phyloP scores from a whole-genome alignment of 805 yeast genomes.

The Vanderwaltozyma tropicalis region DNA sequence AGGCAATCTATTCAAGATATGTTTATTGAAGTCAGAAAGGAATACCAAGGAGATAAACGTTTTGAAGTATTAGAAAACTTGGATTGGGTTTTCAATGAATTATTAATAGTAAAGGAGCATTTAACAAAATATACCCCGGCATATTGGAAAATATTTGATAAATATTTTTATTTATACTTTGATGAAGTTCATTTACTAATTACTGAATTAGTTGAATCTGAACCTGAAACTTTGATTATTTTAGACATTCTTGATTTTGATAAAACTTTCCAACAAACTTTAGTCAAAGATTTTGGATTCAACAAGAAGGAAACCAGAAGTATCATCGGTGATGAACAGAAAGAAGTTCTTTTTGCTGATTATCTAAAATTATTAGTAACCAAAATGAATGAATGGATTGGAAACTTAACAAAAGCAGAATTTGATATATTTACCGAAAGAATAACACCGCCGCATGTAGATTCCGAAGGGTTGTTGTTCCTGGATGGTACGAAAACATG shows the following conservation, averaged over 20 bases:
- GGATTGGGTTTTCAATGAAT: constrained; percentile 77
- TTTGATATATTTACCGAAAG: constrained; percentile 53
- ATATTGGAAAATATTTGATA: constrained; percentile 62
- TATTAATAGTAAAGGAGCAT: constrained; percentile 52
- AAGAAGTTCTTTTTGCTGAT: constrained; percentile 64
- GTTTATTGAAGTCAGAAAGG: constrained; percentile 48
- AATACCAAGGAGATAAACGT: constrained; percentile 37
- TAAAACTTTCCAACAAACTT: constrained; percentile 47
- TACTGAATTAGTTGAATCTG: constrained; percentile 50
- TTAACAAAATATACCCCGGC: constrained; percentile 53
- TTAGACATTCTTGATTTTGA: constrained; percentile 70
- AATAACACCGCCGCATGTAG: constrained; percentile 61
- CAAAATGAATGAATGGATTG: constrained; percentile 81
- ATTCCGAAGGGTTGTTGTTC: constrained; percentile 52
- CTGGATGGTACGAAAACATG: constrained; percentile 72
- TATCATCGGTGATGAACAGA: constrained; percentile 60
- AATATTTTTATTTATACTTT: constrained; percentile 58
- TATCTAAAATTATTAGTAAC: constrained; percentile 58
- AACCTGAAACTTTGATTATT: constrained; percentile 72
- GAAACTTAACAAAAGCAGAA: constrained; percentile 57
- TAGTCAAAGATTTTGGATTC: constrained; percentile 42
- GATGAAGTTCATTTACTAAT: constrained; percentile 52
- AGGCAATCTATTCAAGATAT: constrained; percentile 53
- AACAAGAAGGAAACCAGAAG: constrained; percentile 39
- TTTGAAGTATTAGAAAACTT: constrained; percentile 58